Base-by-base conservation (phyloP, 768 basidiomycete genomes). In the Boletus pseudo-olivaceus region DNA sequence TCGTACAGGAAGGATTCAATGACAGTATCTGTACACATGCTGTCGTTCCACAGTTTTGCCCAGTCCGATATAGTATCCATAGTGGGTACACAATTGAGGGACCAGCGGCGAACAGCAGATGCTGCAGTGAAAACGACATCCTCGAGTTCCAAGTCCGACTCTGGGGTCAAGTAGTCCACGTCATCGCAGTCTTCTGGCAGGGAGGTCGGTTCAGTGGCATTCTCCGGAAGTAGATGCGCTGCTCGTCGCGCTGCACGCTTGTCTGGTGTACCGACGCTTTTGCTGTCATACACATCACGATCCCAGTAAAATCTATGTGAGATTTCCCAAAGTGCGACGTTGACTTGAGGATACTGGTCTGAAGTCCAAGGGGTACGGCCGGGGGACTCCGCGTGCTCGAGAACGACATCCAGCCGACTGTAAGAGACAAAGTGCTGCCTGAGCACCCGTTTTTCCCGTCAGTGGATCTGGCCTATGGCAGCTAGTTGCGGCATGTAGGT, bases 401-500 rank as follows among this genome's bases (percentile, higher is more conserved):
- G n/a, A n/a, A n/a, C 32, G 8, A 34, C 63, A 72, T 39, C 14
- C 7, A 15, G 23, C 41, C 7, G 41, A 42, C 8, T 26, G 41
- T 15, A 42, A 9, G 78, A 72, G 66, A 39, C 56, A 52, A 20
- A 78, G 61, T 1, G 77, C 76, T 52, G 77, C 69, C 45, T 75
- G 70, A 4, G 70, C 68, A 10, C 79, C 79, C 0, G 74, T 76
- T 15, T 72, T 70, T 2, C 56, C 55, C 0, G 73, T 76, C 37
- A 81, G 62, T 0, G 77, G 76, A 58, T 81, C 79, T 1, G 71
- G 67, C 3, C 74, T 61, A 27, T 65, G 66, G 38, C 69, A 68
- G 30, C 73, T 73, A 0, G 73, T 78, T 17, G 74, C 45, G 7
- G 73, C 72, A 50, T 81, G 80, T 7, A 81, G 64, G 42, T 75